Base-by-base conservation (phyloP, 2,329 filamentous ascomycete genomes). In the Xylariomycetidae sp. region DNA sequence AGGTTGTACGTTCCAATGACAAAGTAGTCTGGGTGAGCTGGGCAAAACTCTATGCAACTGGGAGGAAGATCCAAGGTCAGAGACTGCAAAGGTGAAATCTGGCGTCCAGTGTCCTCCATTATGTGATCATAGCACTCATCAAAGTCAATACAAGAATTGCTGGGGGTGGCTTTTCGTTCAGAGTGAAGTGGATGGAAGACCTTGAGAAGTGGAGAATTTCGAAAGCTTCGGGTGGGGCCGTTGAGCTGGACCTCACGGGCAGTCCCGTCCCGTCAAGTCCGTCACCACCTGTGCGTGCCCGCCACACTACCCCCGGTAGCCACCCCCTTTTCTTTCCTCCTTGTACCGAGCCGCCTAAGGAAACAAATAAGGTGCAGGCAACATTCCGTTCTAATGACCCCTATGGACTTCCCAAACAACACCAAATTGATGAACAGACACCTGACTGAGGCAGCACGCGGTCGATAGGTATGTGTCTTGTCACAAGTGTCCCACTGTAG, bases 1-100 rank as follows among this genome's bases (percentile, higher is more conserved):
- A 95, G 70, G 42, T 82, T 76, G 59, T 95, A 95, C 1, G 89
- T 95, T 24, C 89, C 90, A 29, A 95, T 73, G 0, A 93, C 67
- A 45, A 94, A 80, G 50, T 81, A 76, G 0, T 77, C 61, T 0
- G 76, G 73, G 37, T 76, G 54, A 1, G 60, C 57, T 1, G 79
- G 77, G 43, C 76, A 83, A 49, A 88, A 86, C 40, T 85, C 79
- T n/a, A 88, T 68, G 52, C 84, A 89, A 50, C 83, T 85, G 2
- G 85, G 85, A 4, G 84, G 84, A 0, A 84, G 64, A 32, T 84
- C 74, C 14, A 87, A 62, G 4, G 57, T 66, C 19, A 74, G 50
- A 4, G 73, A 74, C 31, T 60, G 55, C 19, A 69, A 54, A 6
- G 74, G 72, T 7, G 49, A 43, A 19, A 70, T 52, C 6, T 46